Base-by-base conservation (phyloP, 129 eudicot genomes). In the Arctium minus region DNA sequence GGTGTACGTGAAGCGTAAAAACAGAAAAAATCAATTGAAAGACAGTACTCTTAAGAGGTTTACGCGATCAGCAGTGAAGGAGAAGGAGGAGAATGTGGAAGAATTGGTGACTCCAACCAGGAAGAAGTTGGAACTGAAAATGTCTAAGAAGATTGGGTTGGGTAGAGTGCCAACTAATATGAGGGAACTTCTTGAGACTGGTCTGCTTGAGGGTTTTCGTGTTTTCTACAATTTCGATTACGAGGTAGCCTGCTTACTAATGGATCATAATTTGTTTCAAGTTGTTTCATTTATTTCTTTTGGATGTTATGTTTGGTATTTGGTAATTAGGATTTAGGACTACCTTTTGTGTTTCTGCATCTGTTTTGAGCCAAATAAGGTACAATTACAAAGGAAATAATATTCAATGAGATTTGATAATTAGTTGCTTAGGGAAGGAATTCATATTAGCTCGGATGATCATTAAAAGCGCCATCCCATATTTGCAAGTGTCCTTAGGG, bases 111-210 rank as follows among this genome's bases (percentile, higher is more conserved):
- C 88, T 42, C 84, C 87, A 5, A 78, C 67, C 3, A 87, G 76
- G 85, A 89, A 72, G 88, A 87, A 87, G 56, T 31, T 85, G 86
- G 98, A 89, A 80, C 27, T 89, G 90, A 85, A 90, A 82, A 85
- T 87, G 91, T 85, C 90, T 42, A 89, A 92, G 86, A 89, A 90
- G 81, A 86, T 91, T 67, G 88, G 78, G 38, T 22, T 90, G 68
- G 86, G 72, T 29, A 90, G 79, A 69, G 82, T 81, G 78, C 95
- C 95, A 8, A 87, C 88, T 0, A 96, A 88, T 10, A 89, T 86
- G 67, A 87, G 85, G 81, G 96, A 89, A 88, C 99, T 96, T 79
- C 85, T 96, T 1, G 97, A 89, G 88, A 93, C 99, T 3, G 97
- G 99, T 11, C 74, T 93, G 88, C 93, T 96, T 3, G 99, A 96